These are phyloP conservation scores for Eucalyptus grandis DNA, from an alignment of 345 rosid genomes.

Conservation along the genomic window DNA sequence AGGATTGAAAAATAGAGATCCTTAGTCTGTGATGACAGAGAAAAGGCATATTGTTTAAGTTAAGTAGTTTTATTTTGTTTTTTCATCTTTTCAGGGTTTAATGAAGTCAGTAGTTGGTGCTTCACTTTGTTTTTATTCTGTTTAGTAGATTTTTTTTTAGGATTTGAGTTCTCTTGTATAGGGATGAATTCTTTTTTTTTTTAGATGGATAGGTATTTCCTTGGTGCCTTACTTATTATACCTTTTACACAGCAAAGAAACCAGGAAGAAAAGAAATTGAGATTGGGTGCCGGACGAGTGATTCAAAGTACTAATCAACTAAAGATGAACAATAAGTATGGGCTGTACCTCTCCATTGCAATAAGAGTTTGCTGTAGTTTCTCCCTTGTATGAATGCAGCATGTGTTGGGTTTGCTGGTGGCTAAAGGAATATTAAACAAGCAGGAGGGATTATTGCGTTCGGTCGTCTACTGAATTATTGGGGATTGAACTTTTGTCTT, in stretches of 20 bases:
- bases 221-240: too few relatives aligned
- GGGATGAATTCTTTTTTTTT: neutral
- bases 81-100: neutral
- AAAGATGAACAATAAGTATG: too few relatives aligned
- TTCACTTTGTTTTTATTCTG: neutral
- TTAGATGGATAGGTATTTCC: too few relatives aligned
- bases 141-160: neutral
- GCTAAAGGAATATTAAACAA: neutral
- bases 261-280: too few relatives aligned
- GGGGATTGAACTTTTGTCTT: neutral
- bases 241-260: too few relatives aligned
- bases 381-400: too few relatives aligned
- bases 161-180: neutral
- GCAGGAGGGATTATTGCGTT: neutral
- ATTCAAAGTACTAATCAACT: too few relatives aligned
- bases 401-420: neutral
- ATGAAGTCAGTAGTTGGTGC: neutral
- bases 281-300: too few relatives aligned
- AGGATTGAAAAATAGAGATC: too few relatives aligned
- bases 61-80: neutral
- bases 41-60: too few relatives aligned
- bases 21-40: neutral
- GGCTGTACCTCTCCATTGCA: too few relatives aligned
- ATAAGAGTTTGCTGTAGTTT: too few relatives aligned
- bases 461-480: fast-evolving